phyloP scores from a whole-genome alignment of 2,329 filamentous ascomycete species.

The Fusarium tupiense region DNA sequence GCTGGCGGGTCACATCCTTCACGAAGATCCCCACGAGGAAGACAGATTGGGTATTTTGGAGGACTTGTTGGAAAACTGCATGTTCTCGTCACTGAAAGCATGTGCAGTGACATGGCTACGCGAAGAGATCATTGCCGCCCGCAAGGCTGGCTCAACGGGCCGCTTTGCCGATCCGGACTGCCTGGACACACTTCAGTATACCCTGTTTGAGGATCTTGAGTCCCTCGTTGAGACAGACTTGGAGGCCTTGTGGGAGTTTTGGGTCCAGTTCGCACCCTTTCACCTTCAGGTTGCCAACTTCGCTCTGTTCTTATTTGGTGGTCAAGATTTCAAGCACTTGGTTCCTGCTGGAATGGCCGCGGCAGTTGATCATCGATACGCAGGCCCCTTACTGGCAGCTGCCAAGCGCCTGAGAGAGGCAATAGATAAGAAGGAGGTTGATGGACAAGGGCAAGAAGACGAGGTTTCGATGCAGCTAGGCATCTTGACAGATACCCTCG shows the following conservation, averaged over 20 bases:
- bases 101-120: conserved; percentile 71
- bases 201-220: conserved; percentile 67
- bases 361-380: conserved; percentile 67
- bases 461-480: conserved; percentile 52
- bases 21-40: conserved; percentile 67
- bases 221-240: conserved; percentile 55
- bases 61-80: conserved; percentile 72
- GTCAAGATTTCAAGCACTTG: conserved; percentile 56
- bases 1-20: conserved; percentile 64
- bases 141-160: conserved; percentile 44
- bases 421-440: conserved; percentile 47
- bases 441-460: conserved; percentile 41
- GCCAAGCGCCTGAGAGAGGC: conserved; percentile 51
- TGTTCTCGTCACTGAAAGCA: conserved; percentile 69
- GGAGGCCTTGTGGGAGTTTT: conserved; percentile 60
- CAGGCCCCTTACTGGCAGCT: conserved; percentile 61
- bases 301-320: conserved; percentile 64
- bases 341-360: conserved; percentile 66
- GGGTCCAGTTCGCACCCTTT: conserved; percentile 62
- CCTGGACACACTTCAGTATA: conserved; percentile 69
- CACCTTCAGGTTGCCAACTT: conserved; percentile 71
- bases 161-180: conserved; percentile 64
- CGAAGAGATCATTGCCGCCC: conserved; percentile 66
- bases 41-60: conserved; percentile 70
- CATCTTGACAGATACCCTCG: conserved; percentile 55